Conservation (phyloP, 495 filamentous ascomycete genomes). For the Talaromyces thailandensis region DNA sequence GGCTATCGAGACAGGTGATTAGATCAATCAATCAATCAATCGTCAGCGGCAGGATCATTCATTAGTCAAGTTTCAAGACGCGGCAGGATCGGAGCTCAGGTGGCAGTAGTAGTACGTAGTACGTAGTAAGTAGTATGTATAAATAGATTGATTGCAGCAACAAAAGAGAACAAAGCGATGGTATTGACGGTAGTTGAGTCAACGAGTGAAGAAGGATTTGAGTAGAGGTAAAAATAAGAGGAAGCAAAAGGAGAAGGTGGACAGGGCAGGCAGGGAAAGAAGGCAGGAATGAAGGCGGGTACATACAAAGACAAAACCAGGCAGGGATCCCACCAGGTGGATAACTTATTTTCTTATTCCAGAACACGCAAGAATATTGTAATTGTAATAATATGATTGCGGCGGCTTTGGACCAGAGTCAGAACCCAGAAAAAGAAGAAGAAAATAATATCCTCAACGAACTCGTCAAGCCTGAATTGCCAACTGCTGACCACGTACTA, state of each 20-base stretch:
- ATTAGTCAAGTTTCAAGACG: conserved; percentile 5
- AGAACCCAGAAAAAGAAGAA: background rate
- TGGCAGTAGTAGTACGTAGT: too few relatives aligned
- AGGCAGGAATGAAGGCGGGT: background rate
- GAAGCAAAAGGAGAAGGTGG: background rate
- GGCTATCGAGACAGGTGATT: background rate
- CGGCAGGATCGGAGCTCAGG: conserved; percentile 1
- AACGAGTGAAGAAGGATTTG: background rate
- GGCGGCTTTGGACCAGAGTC: too few relatives aligned
- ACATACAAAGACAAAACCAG: background rate
- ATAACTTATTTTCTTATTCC: background rate
- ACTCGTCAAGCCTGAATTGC: background rate
- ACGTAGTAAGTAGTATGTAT: too few relatives aligned
- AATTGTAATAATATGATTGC: background rate
- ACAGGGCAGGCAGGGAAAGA: background rate
- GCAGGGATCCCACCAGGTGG: background rate
- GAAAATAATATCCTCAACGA: background rate
- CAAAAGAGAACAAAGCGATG: background rate
- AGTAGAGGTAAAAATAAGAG: background rate
- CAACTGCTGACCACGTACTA: background rate
- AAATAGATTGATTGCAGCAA: background rate
- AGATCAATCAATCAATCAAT: background rate
- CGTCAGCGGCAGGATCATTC: background rate
- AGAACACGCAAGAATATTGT: background rate
- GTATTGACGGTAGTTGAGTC: background rate